Evolutionary conservation across 2,329 filamentous ascomycete genomes (phyloP), one percentile per base, ranked within the genome.

Genomic region (Fusarium nurragi): DNA sequence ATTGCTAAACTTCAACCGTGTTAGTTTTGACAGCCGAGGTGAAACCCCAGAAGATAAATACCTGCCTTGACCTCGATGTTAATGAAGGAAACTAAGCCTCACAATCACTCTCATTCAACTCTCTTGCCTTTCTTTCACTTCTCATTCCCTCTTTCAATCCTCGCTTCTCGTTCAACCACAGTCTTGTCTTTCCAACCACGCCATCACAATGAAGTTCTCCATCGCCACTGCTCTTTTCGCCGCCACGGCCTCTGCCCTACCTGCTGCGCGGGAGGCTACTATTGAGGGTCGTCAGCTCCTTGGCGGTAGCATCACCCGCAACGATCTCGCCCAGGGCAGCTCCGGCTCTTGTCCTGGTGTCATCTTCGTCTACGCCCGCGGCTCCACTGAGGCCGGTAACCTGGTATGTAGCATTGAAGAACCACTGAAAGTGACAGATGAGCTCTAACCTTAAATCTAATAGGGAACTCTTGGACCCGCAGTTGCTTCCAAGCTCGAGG

Each of bases 331-430:
- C 38, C 44, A 54, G 7, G 76, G 75, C 26, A 70, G 54, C 41
- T 61, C 65, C 16, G 62, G 66, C 39, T 65, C 68, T 34, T 80
- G 78, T 65, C 77, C 77, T 4, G 60, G 54, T 7, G 75, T 73
- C 43, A 79, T 80, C 65, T 74, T 78, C 68, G 74, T 80, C 70
- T 79, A 69, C 55, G 78, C 78, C 40, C 75, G 78, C n/a, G 78
- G 71, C 40, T 77, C 78, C 5, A 76, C 73, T 12, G 78, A 80
- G 64, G 9, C 54, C 7, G 78, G 78, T 28, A 80, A 80, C 68
- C 73, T 80, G 72, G 78, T 76, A 60, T 59, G 54, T 63, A 26
- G 25, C 3, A 21, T 13, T n/a, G 16, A n/a, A 16, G 32, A 18
- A n/a, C 30, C 13, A 28, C 34, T 8, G 1, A 12, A 40, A 26